These are phyloP conservation scores for Sporothrix schenckii DNA, from an alignment of 2,329 filamentous ascomycete genomes.

Conservation along the genomic window DNA sequence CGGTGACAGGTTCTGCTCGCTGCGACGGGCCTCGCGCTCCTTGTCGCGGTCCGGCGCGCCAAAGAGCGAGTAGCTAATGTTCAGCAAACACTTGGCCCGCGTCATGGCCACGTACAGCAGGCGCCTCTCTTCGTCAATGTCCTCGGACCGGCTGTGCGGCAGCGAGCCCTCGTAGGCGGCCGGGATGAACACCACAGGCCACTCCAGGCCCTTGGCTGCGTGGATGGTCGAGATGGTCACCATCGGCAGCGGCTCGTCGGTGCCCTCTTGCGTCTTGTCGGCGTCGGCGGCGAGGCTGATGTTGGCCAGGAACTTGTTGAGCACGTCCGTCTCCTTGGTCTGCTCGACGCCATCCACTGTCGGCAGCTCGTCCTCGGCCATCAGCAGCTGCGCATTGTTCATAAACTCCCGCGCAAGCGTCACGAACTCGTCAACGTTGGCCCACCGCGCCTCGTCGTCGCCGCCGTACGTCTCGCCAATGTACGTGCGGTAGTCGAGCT, in stretches of 20 bases:
- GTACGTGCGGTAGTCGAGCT: constrained; percentile 73
- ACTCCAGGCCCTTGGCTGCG: constrained; percentile 92
- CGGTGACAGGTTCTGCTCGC: constrained; percentile 59
- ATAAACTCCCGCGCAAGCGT: constrained; percentile 74
- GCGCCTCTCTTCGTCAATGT: constrained; percentile 82
- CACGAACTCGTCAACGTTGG: constrained; percentile 87
- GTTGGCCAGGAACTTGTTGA: constrained; percentile 85
- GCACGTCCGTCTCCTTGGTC: constrained; percentile 61
- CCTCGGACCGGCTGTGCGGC: constrained; percentile 83
- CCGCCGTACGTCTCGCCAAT: constrained; percentile 71
- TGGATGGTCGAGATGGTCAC: constrained; percentile 96
- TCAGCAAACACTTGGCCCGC: constrained; percentile 80
- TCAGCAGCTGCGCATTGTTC: constrained; percentile 45
- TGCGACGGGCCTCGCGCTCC: not conserved
- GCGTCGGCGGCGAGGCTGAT: constrained; percentile 82
- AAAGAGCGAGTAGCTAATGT: constrained; percentile 77
- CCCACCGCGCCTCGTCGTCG: constrained; percentile 78
- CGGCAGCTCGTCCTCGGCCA: constrained; percentile 59
- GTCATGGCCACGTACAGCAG: constrained; percentile 97
- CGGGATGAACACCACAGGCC: constrained; percentile 93
- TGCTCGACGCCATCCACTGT: constrained; percentile 73
- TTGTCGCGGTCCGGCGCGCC: constrained; percentile 54
- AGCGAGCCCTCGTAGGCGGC: constrained; percentile 88
- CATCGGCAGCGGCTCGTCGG: constrained; percentile 51
- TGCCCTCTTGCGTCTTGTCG: constrained; percentile 56